Conservation (phyloP, 2,329 filamentous ascomycete genomes). For the Ophiocordyceps camponoti-leonardi region DNA sequence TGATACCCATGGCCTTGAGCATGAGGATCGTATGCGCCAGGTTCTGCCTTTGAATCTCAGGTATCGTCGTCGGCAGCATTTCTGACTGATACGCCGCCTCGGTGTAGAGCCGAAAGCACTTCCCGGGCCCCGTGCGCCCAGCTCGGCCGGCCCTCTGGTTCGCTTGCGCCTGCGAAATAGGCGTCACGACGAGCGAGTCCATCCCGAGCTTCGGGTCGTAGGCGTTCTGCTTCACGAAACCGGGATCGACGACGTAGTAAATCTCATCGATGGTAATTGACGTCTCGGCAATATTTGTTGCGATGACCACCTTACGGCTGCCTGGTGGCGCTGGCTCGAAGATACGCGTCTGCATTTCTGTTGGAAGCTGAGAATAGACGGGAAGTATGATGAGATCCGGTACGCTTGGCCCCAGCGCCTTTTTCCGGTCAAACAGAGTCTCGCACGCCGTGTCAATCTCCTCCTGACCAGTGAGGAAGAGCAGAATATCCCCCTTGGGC, state of each 20-base stretch:
- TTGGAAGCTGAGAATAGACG: constrained; percentile 87
- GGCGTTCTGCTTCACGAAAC: constrained; percentile 94
- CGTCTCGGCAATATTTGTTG: constrained; percentile 95
- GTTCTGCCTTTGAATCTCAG: constrained; percentile 93
- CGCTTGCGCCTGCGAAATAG: constrained; percentile 91
- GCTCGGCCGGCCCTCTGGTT: constrained; percentile 88
- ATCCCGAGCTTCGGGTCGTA: constrained; percentile 96
- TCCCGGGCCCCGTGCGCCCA: constrained; percentile 85
- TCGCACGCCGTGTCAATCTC: constrained; percentile 95
- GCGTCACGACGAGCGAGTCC: constrained; percentile 90
- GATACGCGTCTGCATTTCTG: constrained; percentile 83
- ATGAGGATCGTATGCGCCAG: constrained; percentile 85
- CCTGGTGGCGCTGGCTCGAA: constrained; percentile 86
- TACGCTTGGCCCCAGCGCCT: constrained; percentile 75
- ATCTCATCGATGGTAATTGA: constrained; percentile 97
- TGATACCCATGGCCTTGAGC: constrained; percentile 98
- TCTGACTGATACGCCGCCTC: constrained; percentile 91
- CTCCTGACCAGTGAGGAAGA: constrained; percentile 94
- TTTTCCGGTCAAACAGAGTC: constrained; percentile 89
- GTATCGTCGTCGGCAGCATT: constrained; percentile 91
- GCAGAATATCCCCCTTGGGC: constrained; percentile 79
- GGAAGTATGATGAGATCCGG: constrained; percentile 86
- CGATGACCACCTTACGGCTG: constrained; percentile 84
- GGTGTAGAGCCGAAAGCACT: constrained; percentile 90
- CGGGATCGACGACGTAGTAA: constrained; percentile 92